Evolutionary conservation across 148 eudicot genomes (phyloP), one percentile per base, ranked within the genome.

Genomic region (Camellia lanceoleosa): DNA sequence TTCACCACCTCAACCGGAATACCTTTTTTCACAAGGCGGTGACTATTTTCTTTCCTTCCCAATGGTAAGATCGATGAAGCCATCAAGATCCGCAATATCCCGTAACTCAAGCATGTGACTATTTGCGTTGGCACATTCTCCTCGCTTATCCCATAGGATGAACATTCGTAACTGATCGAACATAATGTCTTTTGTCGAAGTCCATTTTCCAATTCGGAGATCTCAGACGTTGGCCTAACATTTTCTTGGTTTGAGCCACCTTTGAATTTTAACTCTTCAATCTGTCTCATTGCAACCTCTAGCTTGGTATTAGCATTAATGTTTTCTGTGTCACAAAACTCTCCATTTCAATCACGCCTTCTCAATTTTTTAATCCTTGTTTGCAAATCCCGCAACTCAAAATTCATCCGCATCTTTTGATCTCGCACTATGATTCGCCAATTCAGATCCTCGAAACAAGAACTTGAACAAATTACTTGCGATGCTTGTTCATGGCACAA

Each of bases 101-200:
- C 98, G 20, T n/a, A 83, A 68, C 80, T 93, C 97, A 0, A 89
- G 80, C 65, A 76, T 86, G 72, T 89, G 91, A 83, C 87, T 90
- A 77, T 89, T 82, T 56, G 84, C 71, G 23, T 69, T 83, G 42
- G 74, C 74, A 42, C 79, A 73, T 5, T 74, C 71, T 82, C 81
- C 79, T 68, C 86, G 84, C 85, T 88, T 73, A 81, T 82, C 61
- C 93, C 89, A 52, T 84, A 82, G 0, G 94, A 85, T n/a, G 98
- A 92, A 76, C 85, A 54, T 75, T 92, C 97, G 0, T 95, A 42
- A 86, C 82, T 94, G 95, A 85, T 96, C 99, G 5, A 94, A 97
- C 85, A 92, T 75, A 54, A 96, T 96, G 80, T 96, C 99, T 86
- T 96, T 96, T 69, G 87, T 90, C 70, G 62, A 74, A 88, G 83